These are phyloP conservation scores for Trichoderma gracile DNA, from an alignment of 2,329 filamentous ascomycete species.

Conservation along the genomic window DNA sequence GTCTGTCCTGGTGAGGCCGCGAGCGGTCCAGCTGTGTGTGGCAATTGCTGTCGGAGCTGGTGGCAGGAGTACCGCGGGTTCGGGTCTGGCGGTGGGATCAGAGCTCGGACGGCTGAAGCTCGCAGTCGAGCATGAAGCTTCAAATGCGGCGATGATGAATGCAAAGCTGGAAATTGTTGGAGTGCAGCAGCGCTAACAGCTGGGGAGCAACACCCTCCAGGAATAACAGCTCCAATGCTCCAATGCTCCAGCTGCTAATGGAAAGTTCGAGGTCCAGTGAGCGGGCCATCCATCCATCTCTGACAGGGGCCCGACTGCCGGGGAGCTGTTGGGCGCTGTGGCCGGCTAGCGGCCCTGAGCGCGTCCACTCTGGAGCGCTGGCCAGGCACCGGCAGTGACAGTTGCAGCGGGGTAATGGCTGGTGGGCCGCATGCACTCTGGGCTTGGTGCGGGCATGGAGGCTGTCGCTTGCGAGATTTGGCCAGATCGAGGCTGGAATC, in stretches of 20 bases:
- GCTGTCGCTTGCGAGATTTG: conserved; percentile 18
- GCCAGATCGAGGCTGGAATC: conserved; percentile 17
- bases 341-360: conserved; percentile 3
- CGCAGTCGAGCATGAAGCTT: background rate
- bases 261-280: background rate
- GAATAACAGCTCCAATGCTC: too few species aligned
- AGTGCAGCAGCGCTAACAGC: background rate
- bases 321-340: conserved; percentile 12
- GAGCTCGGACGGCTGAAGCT: background rate
- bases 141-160: background rate
- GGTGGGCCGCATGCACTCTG: conserved; percentile 15
- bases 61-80: background rate
- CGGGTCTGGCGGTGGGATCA: background rate
- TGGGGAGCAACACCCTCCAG: too few species aligned
- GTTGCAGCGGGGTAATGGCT: conserved; percentile 12
- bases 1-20: background rate
- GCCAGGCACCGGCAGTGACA: conserved; percentile 19
- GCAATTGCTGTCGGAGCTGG: background rate
- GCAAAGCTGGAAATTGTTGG: background rate
- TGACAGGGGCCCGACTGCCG: background rate
- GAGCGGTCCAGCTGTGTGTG: background rate
- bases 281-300: too few species aligned
- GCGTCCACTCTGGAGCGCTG: background rate
- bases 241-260: too few species aligned
- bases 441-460: background rate